These are phyloP conservation scores for Hawksworthiomyces lignivorus DNA, from an alignment of 2,329 filamentous ascomycete genomes.

Conservation along the genomic window DNA sequence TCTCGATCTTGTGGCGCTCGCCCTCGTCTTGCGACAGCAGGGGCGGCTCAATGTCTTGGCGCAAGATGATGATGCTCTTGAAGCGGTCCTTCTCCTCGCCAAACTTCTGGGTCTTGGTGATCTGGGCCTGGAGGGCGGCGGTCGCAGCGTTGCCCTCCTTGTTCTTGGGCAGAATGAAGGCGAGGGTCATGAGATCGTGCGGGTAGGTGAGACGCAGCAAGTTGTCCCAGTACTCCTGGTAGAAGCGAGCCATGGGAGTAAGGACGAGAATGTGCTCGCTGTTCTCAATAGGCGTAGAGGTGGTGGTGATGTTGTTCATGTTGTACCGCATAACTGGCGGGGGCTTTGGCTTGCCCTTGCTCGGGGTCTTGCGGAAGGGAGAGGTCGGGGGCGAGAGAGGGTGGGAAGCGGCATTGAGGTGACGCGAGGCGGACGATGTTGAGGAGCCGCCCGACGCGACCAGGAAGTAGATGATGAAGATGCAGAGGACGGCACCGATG, in stretches of 20 bases:
- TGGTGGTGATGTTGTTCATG: constrained; percentile 89
- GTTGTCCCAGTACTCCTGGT: constrained; percentile 93
- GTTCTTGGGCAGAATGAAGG: constrained; percentile 92
- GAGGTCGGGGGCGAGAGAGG: constrained; percentile 67
- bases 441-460: constrained; percentile 33
- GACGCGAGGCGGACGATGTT: constrained; percentile 26
- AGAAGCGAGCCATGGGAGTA: constrained; percentile 89
- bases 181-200: constrained; percentile 87
- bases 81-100: constrained; percentile 77
- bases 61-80: constrained; percentile 85
- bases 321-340: constrained; percentile 88
- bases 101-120: constrained; percentile 71
- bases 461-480: constrained; percentile 63
- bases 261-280: constrained; percentile 83
- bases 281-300: constrained; percentile 66
- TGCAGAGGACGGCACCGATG: constrained; percentile 62
- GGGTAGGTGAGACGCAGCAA: constrained; percentile 77
- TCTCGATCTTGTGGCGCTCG: constrained; percentile 84
- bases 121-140: constrained; percentile 71
- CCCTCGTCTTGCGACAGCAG: constrained; percentile 73
- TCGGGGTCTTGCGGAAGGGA: constrained; percentile 57
- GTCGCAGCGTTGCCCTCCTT: constrained; percentile 87
- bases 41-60: constrained; percentile 88
- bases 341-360: constrained; percentile 42
- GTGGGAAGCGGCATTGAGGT: constrained; percentile 52